phyloP scores from a whole-genome alignment of 23 red algal genomes.

The Gracilaria domingensis region DNA sequence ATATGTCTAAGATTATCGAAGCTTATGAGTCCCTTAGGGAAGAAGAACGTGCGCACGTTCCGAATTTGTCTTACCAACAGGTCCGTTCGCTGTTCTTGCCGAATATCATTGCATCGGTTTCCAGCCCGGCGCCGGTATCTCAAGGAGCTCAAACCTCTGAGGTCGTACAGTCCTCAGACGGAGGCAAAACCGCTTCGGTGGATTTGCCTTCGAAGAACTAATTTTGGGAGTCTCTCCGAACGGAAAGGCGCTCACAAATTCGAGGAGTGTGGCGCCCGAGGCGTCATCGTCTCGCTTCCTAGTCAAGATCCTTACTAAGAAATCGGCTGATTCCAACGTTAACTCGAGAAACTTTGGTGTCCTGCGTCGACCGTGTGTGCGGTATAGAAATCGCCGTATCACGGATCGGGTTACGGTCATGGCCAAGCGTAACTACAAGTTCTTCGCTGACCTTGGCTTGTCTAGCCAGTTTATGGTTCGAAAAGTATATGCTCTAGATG shows the following conservation, averaged over 20 bases:
- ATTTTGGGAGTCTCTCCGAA: not conserved
- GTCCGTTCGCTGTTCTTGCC: no score
- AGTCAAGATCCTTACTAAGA: not conserved
- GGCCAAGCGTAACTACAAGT: conserved; percentile 18
- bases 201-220: not conserved
- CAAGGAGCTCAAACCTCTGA: no score
- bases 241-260: not conserved
- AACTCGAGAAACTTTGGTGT: not conserved
- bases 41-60: no score
- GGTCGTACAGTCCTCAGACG: no score
- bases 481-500: conserved; percentile 11
- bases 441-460: conserved; percentile 24
- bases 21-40: no score
- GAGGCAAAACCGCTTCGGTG: no score
- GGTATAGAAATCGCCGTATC: not conserved
- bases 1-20: no score
- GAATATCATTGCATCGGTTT: no score
- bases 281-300: conserved; percentile 1
- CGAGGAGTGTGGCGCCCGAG: not conserved
- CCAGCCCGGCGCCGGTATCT: no score
- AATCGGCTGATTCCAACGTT: not conserved
- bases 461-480: conserved; percentile 1
- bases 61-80: no score
- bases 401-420: not conserved
- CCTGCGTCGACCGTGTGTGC: not conserved